phyloP scores from a whole-genome alignment of 805 yeast species.

The Ascoidea asiatica region DNA sequence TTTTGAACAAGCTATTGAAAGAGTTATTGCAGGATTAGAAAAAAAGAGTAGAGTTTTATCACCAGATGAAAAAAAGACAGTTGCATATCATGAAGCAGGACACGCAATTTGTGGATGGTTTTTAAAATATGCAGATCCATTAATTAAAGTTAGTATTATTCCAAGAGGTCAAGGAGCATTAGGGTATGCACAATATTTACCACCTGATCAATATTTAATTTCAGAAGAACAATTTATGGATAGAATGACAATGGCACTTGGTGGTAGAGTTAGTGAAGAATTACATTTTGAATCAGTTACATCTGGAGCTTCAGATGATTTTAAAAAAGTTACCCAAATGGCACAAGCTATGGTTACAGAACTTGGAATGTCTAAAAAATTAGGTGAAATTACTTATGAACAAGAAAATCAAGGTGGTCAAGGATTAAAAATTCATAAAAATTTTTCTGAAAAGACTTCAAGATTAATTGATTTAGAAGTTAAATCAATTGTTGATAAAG shows the following conservation, averaged over 20 bases:
- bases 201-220: slow-evolving; percentile 74
- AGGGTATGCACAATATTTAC: slow-evolving; percentile 93
- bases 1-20: slow-evolving; percentile 86
- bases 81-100: slow-evolving; percentile 94
- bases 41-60: slow-evolving; percentile 69
- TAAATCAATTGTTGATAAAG: slow-evolving; percentile 49
- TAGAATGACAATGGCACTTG: slow-evolving; percentile 88
- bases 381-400: slow-evolving; percentile 44
- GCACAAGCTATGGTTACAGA: slow-evolving; percentile 83
- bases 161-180: slow-evolving; percentile 92
- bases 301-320: slow-evolving; percentile 87
- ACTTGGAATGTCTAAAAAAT: slow-evolving; percentile 74
- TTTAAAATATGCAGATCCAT: slow-evolving; percentile 76
- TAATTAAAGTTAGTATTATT: slow-evolving; percentile 83
- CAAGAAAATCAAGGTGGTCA: slow-evolving; percentile 34
- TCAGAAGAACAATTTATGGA: slow-evolving; percentile 66
- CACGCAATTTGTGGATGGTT: slow-evolving; percentile 96
- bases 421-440: slow-evolving; percentile 41
- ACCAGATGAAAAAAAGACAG: slow-evolving; percentile 69
- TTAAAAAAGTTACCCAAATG: slow-evolving; percentile 79
- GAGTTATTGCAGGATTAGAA: slow-evolving; percentile 91
- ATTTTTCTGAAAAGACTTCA: slow-evolving; percentile 66
- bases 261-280: slow-evolving; percentile 89
- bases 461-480: slow-evolving; percentile 56
- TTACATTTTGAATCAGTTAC: slow-evolving; percentile 78